Evolutionary conservation across 2,329 filamentous ascomycete species (phyloP).

Genomic region (Pseudogymnoascus sp.): DNA sequence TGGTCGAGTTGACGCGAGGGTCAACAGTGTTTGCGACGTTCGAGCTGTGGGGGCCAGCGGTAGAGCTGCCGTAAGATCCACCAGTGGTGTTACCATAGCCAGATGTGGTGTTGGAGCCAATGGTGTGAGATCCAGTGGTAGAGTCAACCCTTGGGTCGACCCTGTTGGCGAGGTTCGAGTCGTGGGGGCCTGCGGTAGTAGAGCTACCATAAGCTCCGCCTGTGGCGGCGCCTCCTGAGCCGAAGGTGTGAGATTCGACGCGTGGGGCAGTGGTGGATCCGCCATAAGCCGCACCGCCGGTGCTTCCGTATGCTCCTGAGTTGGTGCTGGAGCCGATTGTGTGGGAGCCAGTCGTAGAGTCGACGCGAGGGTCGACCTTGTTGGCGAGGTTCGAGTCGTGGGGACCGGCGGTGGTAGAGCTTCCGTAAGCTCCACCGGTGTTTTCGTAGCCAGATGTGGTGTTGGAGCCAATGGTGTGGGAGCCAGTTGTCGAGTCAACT

Average conservation of each 20-base stretch:
- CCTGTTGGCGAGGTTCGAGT: slow-evolving; percentile 33
- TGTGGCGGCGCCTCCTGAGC: neutral
- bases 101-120: slow-evolving; percentile 6
- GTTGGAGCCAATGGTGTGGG: slow-evolving; percentile 9
- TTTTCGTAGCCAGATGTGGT: neutral
- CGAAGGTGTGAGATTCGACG: slow-evolving; percentile 33
- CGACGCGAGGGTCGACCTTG: slow-evolving; percentile 43
- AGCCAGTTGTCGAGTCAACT: slow-evolving; percentile 39
- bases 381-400: slow-evolving; percentile 32
- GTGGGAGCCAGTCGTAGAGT: slow-evolving; percentile 39
- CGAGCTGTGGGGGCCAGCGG: slow-evolving; percentile 17
- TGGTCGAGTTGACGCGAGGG: slow-evolving; percentile 45
- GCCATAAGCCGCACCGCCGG: slow-evolving; percentile 13
- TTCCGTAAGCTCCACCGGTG: neutral
- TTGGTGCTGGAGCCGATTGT: slow-evolving; percentile 10
- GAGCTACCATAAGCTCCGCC: slow-evolving; percentile 8
- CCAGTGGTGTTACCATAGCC: neutral
- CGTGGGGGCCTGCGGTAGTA: slow-evolving; percentile 30
- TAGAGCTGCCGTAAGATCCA: neutral
- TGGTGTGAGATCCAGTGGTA: slow-evolving; percentile 3
- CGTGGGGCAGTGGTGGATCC: slow-evolving; percentile 29
- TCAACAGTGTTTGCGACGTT: slow-evolving; percentile 40
- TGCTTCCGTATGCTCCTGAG: slow-evolving; percentile 11
- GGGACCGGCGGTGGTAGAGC: slow-evolving; percentile 13
- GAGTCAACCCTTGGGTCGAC: slow-evolving; percentile 32